Percentiles rank a stretch among this genome's conserved stretches.
These are phyloP conservation scores for Pythium monospermum DNA, from an alignment of 352 stramenopile genomes.

Conservation along the genomic window DNA sequence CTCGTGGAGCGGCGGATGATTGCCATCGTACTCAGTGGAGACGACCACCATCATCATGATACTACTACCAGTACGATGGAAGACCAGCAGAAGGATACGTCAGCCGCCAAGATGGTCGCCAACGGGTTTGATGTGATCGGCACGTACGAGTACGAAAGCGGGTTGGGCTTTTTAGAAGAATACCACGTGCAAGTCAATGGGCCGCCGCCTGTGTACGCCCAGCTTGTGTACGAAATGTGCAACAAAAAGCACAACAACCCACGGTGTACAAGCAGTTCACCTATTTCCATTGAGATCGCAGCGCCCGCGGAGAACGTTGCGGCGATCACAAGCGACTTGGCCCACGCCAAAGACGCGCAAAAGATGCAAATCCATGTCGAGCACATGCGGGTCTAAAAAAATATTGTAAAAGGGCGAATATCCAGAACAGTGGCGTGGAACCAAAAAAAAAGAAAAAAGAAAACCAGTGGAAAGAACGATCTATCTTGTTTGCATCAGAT, in stretches of 20 bases:
- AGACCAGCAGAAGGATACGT: not conserved
- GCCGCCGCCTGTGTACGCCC: not conserved
- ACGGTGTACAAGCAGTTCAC: not conserved
- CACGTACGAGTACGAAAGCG: slow-evolving; percentile 9
- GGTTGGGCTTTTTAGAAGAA: slow-evolving; percentile 1
- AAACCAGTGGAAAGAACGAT: not conserved
- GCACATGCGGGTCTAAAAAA: not conserved
- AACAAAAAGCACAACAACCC: not conserved
- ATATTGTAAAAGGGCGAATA: not conserved
- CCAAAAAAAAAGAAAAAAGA: not conserved
- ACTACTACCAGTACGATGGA: not conserved
- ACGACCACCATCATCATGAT: not conserved
- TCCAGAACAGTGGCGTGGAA: too few species aligned
- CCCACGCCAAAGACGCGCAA: not conserved
- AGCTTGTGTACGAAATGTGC: slow-evolving; percentile 1
- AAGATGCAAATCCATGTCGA: not conserved
- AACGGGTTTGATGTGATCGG: slow-evolving; percentile 4
- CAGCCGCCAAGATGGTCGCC: not conserved
- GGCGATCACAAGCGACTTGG: not conserved
- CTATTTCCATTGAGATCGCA: slow-evolving; percentile 1
- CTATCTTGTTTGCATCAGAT: not conserved
- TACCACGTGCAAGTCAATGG: not conserved
- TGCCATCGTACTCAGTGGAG: not conserved
- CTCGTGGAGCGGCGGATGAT: slow-evolving; percentile 2
- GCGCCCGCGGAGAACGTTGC: not conserved